Evolutionary conservation across 768 basidiomycete genomes (phyloP).

Genomic region (Rhodocollybia butyracea): DNA sequence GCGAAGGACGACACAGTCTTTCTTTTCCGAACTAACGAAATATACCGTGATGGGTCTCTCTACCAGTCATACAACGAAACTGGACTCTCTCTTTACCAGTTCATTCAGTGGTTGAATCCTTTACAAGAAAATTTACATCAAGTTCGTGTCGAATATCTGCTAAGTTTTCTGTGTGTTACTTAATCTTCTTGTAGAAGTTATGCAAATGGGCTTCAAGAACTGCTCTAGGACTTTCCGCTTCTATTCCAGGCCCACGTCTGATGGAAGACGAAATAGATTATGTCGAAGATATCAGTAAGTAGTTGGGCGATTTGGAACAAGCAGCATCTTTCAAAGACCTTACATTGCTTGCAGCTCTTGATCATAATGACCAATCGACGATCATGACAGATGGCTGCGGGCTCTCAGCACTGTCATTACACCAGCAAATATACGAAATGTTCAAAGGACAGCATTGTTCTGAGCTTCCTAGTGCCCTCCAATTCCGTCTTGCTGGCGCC

Average conservation of each 20-base stretch:
- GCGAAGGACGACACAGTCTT: conserved; percentile 59
- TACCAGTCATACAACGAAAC: background rate
- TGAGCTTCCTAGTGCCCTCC: conserved; percentile 43
- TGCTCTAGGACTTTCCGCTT: conserved; percentile 60
- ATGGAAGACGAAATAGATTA: conserved; percentile 30
- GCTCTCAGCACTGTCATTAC: conserved; percentile 35
- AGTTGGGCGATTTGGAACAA: background rate
- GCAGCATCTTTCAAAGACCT: background rate
- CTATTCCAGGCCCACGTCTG: conserved; percentile 51
- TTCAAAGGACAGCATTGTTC: conserved; percentile 28
- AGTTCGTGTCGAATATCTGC: conserved; percentile 19
- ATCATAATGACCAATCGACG: conserved; percentile 22
- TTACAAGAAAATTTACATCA: conserved; percentile 44
- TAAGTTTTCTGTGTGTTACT: background rate
- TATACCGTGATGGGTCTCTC: conserved; percentile 17
- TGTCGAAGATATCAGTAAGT: conserved; percentile 49
- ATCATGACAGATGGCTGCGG: conserved; percentile 62
- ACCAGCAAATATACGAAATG: conserved; percentile 26
- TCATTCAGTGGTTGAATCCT: conserved; percentile 56
- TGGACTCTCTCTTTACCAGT: conserved; percentile 37
- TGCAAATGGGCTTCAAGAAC: conserved; percentile 66
- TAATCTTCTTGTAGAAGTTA: conserved; percentile 39
- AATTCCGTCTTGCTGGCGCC: conserved; percentile 44
- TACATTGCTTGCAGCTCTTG: conserved; percentile 15
- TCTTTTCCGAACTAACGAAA: conserved; percentile 52